Base-by-base conservation (phyloP, 352 stramenopile genomes). In the Discostella stelligera region DNA sequence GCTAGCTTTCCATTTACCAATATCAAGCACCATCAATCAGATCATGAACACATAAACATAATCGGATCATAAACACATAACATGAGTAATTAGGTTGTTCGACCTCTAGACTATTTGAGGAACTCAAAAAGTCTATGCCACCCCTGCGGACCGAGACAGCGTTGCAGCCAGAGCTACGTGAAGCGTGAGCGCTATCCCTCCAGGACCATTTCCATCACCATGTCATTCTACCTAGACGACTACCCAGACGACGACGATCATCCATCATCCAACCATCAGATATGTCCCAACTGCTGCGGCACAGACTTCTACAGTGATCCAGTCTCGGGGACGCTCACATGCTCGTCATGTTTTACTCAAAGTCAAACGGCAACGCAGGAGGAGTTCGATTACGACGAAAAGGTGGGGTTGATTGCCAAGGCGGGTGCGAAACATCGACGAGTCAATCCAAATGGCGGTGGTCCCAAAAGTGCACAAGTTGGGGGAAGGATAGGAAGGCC, bases 311-410 rank as follows among this genome's bases (percentile, higher is more conserved):
- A 91, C 71, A 37, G 77, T 6, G 84, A 90, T 58, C 73, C 82
- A 18, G 67, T 80, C 0, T 81, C 67, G 0, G 83, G 78, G 13
- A 60, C 64, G 20, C 55, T 87, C 20, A 80, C 68, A 10, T 92
- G 87, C 66, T 81, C 69, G 1, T 69, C 65, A 39, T 92, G 87
- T 66, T 89, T 83, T 53, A 89, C 80, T 0, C 80, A 90, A 72
- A 86, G 70, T 25, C 85, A 90, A 79, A 84, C 64, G 0, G 61
- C 64, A 10, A 80, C 74, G 11, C 74, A 87, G 67, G 71, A 88
- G 71, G 75, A 88, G 71, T 62, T 91, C 6, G 85, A 89, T 32
- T 82, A 84, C 53, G 84, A 87, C 8, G 83, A 89, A 14, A 64
- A 53, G 20, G 48, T 84, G 0, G 75, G 65, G 6, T 44, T 90